Evolutionary conservation across 2,329 filamentous ascomycete genomes (phyloP).

Genomic region (Colletotrichum limetticola): DNA sequence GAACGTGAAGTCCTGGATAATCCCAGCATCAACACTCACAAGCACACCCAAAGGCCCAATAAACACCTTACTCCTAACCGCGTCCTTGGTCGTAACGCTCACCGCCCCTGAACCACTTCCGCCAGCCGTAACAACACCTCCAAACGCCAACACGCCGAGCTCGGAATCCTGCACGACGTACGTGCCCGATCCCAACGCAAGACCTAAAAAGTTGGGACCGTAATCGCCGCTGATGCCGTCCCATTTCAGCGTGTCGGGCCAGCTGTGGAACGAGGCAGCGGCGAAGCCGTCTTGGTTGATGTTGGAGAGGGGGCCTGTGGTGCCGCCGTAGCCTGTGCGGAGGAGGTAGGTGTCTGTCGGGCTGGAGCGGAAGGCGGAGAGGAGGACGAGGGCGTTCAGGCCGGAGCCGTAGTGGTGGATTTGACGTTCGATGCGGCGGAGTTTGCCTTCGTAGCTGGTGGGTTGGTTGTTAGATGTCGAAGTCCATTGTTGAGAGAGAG

Average conservation of each 20-base stretch:
- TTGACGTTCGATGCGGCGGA: constrained; percentile 57
- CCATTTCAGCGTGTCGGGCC: constrained; percentile 65
- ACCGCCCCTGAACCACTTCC: constrained; percentile 32
- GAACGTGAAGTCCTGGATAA: constrained; percentile 51
- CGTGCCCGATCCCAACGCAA: constrained; percentile 59
- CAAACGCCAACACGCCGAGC: constrained; percentile 60
- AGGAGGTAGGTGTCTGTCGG: constrained; percentile 60
- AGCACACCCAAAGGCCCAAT: constrained; percentile 56
- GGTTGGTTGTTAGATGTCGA: too few relatives aligned
- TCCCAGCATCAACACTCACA: constrained; percentile 55
- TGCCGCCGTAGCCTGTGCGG: constrained; percentile 64
- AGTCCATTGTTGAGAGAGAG: too few relatives aligned
- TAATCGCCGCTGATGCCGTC: constrained; percentile 69
- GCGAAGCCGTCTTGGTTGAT: constrained; percentile 66
- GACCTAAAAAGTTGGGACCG: constrained; percentile 63
- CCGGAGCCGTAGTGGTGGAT: constrained; percentile 71
- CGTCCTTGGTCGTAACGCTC: constrained; percentile 54
- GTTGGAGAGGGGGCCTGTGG: constrained; percentile 62
- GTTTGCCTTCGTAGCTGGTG: constrained; percentile 53
- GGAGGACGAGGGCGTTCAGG: constrained; percentile 65
- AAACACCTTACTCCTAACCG: constrained; percentile 58
- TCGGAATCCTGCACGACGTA: constrained; percentile 58
- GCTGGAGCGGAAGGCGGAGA: constrained; percentile 59
- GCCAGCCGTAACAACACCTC: constrained; percentile 50
- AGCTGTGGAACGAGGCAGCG: constrained; percentile 66